A percentile compares a stretch with the other conserved stretches of the same genome.
Evolutionary conservation across 1,139 yeast species (phyloP).

Genomic region (Candida pseudoviswanathii): DNA sequence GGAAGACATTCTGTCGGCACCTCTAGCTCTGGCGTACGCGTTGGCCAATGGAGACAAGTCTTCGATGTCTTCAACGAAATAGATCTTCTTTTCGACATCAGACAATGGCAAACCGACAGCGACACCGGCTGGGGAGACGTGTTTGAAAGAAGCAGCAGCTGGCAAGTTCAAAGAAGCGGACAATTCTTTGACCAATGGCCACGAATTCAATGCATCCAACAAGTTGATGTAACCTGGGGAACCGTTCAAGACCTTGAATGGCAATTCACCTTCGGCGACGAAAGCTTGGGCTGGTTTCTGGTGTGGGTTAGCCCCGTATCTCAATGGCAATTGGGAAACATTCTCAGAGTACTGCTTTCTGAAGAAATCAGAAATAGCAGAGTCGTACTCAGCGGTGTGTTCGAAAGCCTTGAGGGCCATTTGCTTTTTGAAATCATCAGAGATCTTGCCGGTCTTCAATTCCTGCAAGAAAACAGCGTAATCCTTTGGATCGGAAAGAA

Average conservation of each 20-base stretch:
- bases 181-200: constrained; percentile 98
- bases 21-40: constrained; percentile 99
- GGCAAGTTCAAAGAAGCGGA: constrained; percentile 93
- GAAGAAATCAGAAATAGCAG: constrained; percentile 94
- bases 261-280: constrained; percentile 82
- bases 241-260: constrained; percentile 91
- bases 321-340: constrained; percentile 83
- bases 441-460: constrained; percentile 69
- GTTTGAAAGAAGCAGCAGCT: constrained; percentile 98
- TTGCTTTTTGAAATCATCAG: constrained; percentile 73
- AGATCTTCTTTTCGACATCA: constrained; percentile 90
- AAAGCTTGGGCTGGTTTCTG: constrained; percentile 99
- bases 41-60: constrained; percentile 94
- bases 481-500: constrained; percentile 90
- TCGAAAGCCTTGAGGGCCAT: constrained; percentile 96
- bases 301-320: constrained; percentile 99
- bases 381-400: constrained; percentile 97
- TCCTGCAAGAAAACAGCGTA: constrained; percentile 86
- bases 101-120: constrained; percentile 94
- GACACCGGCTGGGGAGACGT: constrained; percentile 98
- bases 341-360: constrained; percentile 95
- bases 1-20: constrained; percentile 99
- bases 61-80: constrained; percentile 93
- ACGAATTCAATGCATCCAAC: constrained; percentile 93
- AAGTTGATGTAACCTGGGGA: constrained; percentile 97